These are phyloP conservation scores for Picocystis sp. DNA, from an alignment of 163 green algal species.

Conservation along the genomic window DNA sequence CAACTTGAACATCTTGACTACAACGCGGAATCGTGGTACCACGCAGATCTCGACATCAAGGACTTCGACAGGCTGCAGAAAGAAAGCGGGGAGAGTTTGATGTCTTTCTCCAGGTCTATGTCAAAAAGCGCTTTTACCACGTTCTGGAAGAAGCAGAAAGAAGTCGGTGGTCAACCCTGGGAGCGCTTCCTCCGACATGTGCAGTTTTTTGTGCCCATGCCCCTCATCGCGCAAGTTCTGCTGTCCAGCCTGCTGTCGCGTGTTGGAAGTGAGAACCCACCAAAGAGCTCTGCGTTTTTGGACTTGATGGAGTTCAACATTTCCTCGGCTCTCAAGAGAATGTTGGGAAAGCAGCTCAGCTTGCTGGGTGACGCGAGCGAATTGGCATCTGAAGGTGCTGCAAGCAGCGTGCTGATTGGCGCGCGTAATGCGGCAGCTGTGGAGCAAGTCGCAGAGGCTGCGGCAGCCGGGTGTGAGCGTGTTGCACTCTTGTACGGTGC, in stretches of 20 bases:
- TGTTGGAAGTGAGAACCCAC: constrained; percentile 7
- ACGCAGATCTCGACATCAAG: constrained; percentile 18
- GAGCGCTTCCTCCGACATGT: constrained; percentile 7
- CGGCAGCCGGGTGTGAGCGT: constrained; percentile 7
- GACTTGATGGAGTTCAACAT: constrained; percentile 17
- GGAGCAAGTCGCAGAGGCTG: constrained; percentile 10
- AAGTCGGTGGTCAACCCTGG: constrained; percentile 7
- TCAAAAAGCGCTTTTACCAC: neutral
- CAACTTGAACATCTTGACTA: constrained; percentile 21
- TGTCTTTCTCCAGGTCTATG: constrained; percentile 8
- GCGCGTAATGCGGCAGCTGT: constrained; percentile 16
- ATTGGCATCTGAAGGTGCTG: constrained; percentile 11
- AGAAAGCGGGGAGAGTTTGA: too few species aligned
- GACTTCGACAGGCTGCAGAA: constrained; percentile 5
- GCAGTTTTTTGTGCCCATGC: constrained; percentile 20
- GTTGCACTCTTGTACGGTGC: constrained; percentile 22
- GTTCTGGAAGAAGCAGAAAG: constrained; percentile 14
- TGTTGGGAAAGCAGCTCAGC: constrained; percentile 16
- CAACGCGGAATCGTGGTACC: constrained; percentile 12
- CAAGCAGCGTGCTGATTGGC: constrained; percentile 11
- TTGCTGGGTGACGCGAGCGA: constrained; percentile 6
- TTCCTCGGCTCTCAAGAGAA: constrained; percentile 16
- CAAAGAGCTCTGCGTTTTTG: constrained; percentile 9
- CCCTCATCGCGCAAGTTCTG: constrained; percentile 15
- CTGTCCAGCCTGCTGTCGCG: constrained; percentile 18